Percentiles rank a stretch among this genome's conserved stretches.
Evolutionary conservation across 371 early-diverging fungal genomes (phyloP).

Genomic region (Mortierella sp.): DNA sequence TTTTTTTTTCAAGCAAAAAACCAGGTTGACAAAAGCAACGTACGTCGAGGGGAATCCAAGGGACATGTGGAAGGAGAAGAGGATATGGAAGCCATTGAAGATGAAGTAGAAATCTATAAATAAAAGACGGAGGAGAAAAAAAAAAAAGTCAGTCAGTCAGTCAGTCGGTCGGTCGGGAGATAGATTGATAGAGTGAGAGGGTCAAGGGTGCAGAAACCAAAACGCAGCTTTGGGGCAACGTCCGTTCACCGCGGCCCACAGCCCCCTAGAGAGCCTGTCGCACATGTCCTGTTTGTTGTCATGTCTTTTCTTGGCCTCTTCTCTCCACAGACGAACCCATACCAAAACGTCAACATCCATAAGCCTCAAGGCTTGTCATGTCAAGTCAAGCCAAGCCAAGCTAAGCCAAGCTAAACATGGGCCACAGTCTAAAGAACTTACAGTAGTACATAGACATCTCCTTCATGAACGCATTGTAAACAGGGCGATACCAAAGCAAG

Average conservation of each 20-base stretch:
- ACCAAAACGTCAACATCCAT: neutral
- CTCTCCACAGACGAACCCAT: too few species aligned
- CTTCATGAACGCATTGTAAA: slow-evolving; percentile 91
- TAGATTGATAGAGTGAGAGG: neutral
- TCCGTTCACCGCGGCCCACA: too few species aligned
- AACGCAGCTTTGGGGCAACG: too few species aligned
- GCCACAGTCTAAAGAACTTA: slow-evolving; percentile 48
- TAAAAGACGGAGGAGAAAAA: slow-evolving; percentile 6
- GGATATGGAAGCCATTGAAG: slow-evolving; percentile 87
- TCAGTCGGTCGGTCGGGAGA: neutral
- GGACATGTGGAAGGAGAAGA: slow-evolving; percentile 85
- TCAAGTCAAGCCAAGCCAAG: neutral
- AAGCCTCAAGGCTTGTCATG: neutral
- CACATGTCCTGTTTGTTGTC: too few species aligned
- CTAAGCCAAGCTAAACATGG: neutral
- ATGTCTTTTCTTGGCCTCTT: neutral
- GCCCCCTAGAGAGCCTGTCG: too few species aligned
- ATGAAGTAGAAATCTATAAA: slow-evolving; percentile 78
- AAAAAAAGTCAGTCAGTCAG: slow-evolving; percentile 1
- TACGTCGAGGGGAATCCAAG: slow-evolving; percentile 83
- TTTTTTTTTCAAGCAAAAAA: too few species aligned
- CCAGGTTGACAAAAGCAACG: slow-evolving; percentile 23
- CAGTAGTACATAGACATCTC: slow-evolving; percentile 88
- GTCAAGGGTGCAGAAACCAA: neutral
- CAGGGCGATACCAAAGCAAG: slow-evolving; percentile 90